Evolutionary conservation across 495 filamentous ascomycete species (phyloP).

Genomic region (Xylaria venustula): DNA sequence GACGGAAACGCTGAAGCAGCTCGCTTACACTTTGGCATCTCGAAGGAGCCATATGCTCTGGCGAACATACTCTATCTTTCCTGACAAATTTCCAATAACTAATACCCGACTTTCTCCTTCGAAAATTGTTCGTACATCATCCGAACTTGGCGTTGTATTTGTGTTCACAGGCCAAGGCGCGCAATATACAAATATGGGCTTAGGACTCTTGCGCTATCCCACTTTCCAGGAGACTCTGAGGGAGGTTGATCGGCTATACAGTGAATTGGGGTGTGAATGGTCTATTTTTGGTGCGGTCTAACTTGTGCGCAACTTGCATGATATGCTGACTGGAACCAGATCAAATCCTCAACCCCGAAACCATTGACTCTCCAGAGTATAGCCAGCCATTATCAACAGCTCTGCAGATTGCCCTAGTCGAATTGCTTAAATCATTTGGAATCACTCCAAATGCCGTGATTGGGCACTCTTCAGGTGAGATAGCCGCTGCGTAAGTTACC

Average conservation of each 20-base stretch:
- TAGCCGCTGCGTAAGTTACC: slow-evolving; percentile 33
- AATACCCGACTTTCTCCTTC: not conserved
- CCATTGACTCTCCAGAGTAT: slow-evolving; percentile 36
- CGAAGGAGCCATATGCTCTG: slow-evolving; percentile 23
- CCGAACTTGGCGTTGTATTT: slow-evolving; percentile 25
- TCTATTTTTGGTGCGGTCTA: slow-evolving; percentile 24
- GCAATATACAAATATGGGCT: slow-evolving; percentile 52
- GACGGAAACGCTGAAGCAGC: not conserved
- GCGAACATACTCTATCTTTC: slow-evolving; percentile 26
- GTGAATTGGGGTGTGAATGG: slow-evolving; percentile 29
- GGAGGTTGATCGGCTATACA: slow-evolving; percentile 23
- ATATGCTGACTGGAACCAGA: slow-evolving; percentile 10
- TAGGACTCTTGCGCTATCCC: slow-evolving; percentile 35
- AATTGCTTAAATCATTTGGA: slow-evolving; percentile 46
- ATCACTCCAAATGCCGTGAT: slow-evolving; percentile 44
- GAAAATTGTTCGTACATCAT: slow-evolving; percentile 10
- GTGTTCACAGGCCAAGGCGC: slow-evolving; percentile 45
- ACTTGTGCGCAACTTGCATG: slow-evolving; percentile 20
- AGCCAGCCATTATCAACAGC: slow-evolving; percentile 42
- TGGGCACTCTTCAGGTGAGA: slow-evolving; percentile 61
- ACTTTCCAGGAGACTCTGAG: slow-evolving; percentile 20
- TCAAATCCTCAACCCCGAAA: slow-evolving; percentile 15
- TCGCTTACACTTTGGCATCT: slow-evolving; percentile 26
- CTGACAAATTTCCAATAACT: not conserved
- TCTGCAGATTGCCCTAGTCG: slow-evolving; percentile 48